These are phyloP conservation scores for Cetradonia linearis DNA, from an alignment of 495 filamentous ascomycete genomes.

Conservation along the genomic window DNA sequence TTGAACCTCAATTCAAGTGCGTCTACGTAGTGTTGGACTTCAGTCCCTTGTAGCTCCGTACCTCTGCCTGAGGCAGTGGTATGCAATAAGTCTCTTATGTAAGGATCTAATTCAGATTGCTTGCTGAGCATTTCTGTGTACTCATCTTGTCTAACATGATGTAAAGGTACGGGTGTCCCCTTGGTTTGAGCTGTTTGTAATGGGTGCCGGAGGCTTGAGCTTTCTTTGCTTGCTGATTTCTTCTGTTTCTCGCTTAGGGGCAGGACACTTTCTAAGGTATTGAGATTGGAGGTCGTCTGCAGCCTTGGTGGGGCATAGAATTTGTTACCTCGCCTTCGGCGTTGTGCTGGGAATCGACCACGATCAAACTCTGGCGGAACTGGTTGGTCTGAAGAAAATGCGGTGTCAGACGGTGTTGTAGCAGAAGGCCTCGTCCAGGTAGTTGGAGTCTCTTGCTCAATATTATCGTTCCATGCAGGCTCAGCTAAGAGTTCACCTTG, in stretches of 20 bases:
- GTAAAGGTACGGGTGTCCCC: neutral
- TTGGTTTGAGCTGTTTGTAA: neutral
- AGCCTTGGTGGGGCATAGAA: constrained; percentile 7
- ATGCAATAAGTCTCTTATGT: neutral
- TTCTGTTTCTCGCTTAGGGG: neutral
- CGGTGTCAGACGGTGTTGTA: neutral
- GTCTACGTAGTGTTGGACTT: neutral
- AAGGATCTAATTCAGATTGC: neutral
- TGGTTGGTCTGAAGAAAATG: constrained; percentile 1
- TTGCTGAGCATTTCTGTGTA: neutral
- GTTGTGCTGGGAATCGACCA: constrained; percentile 17
- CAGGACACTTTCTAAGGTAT: neutral
- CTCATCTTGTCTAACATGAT: neutral
- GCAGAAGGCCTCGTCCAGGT: neutral
- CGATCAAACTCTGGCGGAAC: constrained; percentile 19
- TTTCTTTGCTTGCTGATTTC: neutral
- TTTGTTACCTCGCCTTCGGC: constrained; percentile 19
- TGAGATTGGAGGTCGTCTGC: neutral
- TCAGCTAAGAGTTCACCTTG: neutral
- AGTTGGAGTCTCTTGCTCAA: neutral
- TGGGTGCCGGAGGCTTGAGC: neutral
- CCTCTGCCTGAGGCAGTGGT: constrained; percentile 2
- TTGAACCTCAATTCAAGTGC: neutral
- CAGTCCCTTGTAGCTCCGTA: neutral
- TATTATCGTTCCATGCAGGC: neutral